Evolutionary conservation across 345 rosid species (phyloP).

Genomic region (Aquilaria yunnanensis): DNA sequence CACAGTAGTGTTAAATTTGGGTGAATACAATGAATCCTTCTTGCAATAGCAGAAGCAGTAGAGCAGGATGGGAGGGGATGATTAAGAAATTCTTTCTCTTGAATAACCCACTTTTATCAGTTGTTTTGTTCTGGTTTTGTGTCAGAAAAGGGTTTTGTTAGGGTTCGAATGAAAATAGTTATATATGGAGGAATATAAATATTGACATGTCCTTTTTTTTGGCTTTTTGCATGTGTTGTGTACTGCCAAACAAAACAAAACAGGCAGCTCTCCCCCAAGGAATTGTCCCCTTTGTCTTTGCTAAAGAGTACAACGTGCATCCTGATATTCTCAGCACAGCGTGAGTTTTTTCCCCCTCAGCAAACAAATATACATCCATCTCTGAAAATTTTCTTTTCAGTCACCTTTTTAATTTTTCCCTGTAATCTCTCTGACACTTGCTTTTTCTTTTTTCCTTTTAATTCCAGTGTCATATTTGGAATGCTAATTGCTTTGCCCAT

Average conservation of each 20-base stretch:
- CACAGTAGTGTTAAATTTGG: neutral
- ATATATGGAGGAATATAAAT: neutral
- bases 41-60: neutral
- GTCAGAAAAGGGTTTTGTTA: no score
- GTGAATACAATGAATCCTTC: conserved; percentile 18
- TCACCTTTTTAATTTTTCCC: no score
- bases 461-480: conserved; percentile 90
- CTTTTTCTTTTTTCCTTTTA: neutral
- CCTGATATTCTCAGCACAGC: conserved; percentile 79
- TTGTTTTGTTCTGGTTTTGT: no score
- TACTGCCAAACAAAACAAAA: conserved; percentile 15
- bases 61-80: neutral
- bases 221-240: conserved; percentile 8
- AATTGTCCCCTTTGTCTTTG: conserved; percentile 81
- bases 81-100: no score
- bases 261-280: conserved; percentile 88
- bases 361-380: neutral
- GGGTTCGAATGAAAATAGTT: neutral
- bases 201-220: conserved; percentile 22
- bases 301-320: conserved; percentile 77
- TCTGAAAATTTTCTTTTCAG: neutral
- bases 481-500: conserved; percentile 97
- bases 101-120: no score
- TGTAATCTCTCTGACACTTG: neutral
- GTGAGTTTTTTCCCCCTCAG: conserved; percentile 23